A percentile compares a stretch with the other conserved stretches of the same genome.
phyloP scores from a whole-genome alignment of 1,284 basidiomycete species.

The Leccinum pachyderme region DNA sequence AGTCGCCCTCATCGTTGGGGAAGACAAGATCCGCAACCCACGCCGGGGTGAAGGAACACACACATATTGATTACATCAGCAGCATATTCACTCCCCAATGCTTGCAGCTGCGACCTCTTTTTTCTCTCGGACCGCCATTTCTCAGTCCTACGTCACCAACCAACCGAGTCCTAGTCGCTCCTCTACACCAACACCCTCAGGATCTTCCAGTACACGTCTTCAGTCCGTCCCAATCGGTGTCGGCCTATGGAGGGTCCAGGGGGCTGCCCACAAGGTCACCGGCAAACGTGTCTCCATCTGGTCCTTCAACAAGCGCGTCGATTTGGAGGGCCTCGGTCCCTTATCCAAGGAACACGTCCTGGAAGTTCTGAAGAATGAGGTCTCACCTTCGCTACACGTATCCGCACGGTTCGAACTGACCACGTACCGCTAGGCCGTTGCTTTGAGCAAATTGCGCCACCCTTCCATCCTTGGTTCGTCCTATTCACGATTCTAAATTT shows the following conservation, averaged over 20 bases:
- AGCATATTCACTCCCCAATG: conserved; percentile 42
- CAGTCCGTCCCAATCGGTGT: conserved; percentile 57
- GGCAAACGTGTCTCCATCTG: conserved; percentile 87
- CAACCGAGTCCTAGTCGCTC: conserved; percentile 50
- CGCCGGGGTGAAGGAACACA: not conserved
- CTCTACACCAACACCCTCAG: conserved; percentile 57
- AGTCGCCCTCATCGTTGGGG: conserved; percentile 38
- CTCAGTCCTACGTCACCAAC: conserved; percentile 78
- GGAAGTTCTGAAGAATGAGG: conserved; percentile 88
- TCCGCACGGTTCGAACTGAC: conserved; percentile 4
- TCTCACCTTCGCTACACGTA: conserved; percentile 35
- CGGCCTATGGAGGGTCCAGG: conserved; percentile 86
- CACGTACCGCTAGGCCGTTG: conserved; percentile 62
- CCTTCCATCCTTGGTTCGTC: conserved; percentile 84
- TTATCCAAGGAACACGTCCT: conserved; percentile 69
- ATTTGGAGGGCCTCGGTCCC: conserved; percentile 67
- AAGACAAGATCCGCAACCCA: conserved; percentile 8
- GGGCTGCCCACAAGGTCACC: conserved; percentile 84
- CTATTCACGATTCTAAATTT: not conserved
- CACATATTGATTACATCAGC: conserved; percentile 19
- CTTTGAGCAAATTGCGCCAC: conserved; percentile 85
- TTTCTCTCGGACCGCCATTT: conserved; percentile 83
- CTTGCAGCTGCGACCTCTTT: conserved; percentile 90
- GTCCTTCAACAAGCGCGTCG: conserved; percentile 83
- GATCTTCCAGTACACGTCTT: conserved; percentile 39